Conservation (phyloP, 129 eudicot species). For the Arctium minus region DNA sequence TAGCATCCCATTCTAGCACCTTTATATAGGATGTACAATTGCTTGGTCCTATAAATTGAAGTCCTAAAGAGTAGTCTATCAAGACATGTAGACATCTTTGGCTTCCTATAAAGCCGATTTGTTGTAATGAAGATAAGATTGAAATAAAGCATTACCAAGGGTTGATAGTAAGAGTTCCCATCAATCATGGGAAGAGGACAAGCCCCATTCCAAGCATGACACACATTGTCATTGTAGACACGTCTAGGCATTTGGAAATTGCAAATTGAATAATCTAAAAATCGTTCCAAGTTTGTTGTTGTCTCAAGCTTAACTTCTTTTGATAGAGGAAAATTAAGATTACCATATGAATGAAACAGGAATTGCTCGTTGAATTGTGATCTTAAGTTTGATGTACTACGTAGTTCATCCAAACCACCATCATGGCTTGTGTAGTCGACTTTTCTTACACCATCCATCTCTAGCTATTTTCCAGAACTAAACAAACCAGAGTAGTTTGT, state of each 20-base stretch:
- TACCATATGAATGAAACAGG: constrained; percentile 37
- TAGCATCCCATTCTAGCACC: too few relatives aligned
- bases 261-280: constrained; percentile 46
- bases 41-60: too few relatives aligned
- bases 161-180: too few relatives aligned
- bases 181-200: constrained; percentile 41
- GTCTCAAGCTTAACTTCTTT: constrained; percentile 39
- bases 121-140: too few relatives aligned
- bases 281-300: constrained; percentile 43
- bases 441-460: constrained; percentile 43
- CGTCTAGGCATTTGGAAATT: constrained; percentile 55
- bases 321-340: constrained; percentile 40
- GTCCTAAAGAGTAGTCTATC: too few relatives aligned
- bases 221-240: constrained; percentile 35
- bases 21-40: too few relatives aligned
- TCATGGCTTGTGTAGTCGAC: constrained; percentile 43
- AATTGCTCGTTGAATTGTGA: constrained; percentile 56
- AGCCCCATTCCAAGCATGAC: constrained; percentile 42
- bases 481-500: constrained; percentile 44
- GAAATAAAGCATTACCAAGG: constrained; percentile 44
- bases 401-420: constrained; percentile 40
- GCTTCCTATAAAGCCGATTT: too few relatives aligned
- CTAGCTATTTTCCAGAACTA: constrained; percentile 38
- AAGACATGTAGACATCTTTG: too few relatives aligned
- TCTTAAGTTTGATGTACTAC: constrained; percentile 44